These are phyloP conservation scores for Kodamaea derodonti DNA, from an alignment of 1,139 yeast genomes.

Conservation along the genomic window DNA sequence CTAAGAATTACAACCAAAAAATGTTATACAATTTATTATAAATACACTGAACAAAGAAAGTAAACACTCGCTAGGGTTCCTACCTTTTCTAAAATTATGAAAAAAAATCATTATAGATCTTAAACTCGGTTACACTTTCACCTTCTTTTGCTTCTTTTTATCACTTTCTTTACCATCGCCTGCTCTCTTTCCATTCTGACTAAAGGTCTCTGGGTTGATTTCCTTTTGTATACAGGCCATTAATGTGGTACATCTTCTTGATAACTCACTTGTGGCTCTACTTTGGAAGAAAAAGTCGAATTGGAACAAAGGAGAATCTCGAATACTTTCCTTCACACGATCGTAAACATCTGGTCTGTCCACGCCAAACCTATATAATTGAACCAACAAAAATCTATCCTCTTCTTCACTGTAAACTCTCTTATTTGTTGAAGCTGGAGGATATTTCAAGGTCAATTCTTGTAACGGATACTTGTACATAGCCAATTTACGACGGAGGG, in stretches of 20 bases:
- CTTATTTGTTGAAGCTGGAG: conserved; percentile 55
- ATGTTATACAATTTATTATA: no score
- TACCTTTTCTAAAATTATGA: no score
- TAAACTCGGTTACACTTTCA: no score
- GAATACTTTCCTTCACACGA: conserved; percentile 55
- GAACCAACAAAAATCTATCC: conserved; percentile 65
- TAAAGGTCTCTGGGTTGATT: conserved; percentile 24
- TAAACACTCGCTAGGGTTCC: no score
- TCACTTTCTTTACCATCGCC: conserved; percentile 7
- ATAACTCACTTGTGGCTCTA: conserved; percentile 58
- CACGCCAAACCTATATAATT: conserved; percentile 61
- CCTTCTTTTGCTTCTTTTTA: conserved; percentile 9
- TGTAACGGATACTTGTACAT: conserved; percentile 62
- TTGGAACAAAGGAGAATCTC: conserved; percentile 59
- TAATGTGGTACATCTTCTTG: conserved; percentile 66
- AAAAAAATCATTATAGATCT: no score
- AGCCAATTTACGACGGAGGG: conserved; percentile 59
- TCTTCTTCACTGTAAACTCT: conserved; percentile 69
- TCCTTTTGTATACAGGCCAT: conserved; percentile 65
- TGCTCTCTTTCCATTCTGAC: conserved; percentile 12
- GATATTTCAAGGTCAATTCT: conserved; percentile 56
- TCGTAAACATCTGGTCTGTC: conserved; percentile 66
- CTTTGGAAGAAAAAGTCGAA: conserved; percentile 72
- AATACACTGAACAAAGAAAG: no score
- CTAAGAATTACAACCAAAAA: no score